Conservation (phyloP, 2,329 filamentous ascomycete species). For the Fusarium buxicola region DNA sequence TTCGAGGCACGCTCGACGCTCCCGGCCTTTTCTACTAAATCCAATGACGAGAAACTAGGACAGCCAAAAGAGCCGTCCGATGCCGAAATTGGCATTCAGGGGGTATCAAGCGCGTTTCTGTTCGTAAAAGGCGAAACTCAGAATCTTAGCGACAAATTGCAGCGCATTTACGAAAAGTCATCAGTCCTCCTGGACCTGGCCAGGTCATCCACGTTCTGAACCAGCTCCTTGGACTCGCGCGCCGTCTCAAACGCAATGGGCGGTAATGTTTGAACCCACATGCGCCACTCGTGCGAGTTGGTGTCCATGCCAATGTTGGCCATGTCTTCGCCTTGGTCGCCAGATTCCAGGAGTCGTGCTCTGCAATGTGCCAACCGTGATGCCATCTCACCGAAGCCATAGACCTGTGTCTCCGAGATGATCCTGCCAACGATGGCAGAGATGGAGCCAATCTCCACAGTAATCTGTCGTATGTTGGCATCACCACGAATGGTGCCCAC, state of each 20-base stretch:
- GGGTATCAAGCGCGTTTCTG: constrained; percentile 38
- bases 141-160: constrained; percentile 24
- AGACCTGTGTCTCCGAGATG: constrained; percentile 71
- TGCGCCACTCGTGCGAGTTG: constrained; percentile 67
- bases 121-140: constrained; percentile 18
- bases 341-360: constrained; percentile 72
- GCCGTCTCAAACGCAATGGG: constrained; percentile 90
- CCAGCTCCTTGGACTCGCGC: constrained; percentile 81
- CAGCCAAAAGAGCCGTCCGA: constrained; percentile 20
- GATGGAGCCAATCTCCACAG: constrained; percentile 77
- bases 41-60: constrained; percentile 32
- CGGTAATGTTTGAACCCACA: constrained; percentile 77
- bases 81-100: constrained; percentile 31
- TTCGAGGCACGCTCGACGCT: constrained; percentile 26
- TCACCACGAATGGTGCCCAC: constrained; percentile 78
- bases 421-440: constrained; percentile 77
- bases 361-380: constrained; percentile 71
- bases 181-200: constrained; percentile 50
- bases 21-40: constrained; percentile 23
- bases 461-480: constrained; percentile 72
- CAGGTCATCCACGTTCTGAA: constrained; percentile 57
- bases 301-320: constrained; percentile 61
- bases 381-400: constrained; percentile 64
- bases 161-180: constrained; percentile 59
- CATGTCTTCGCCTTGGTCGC: constrained; percentile 70